These are phyloP conservation scores for Eutrema yunnanense DNA, from an alignment of 345 rosid species.

Conservation along the genomic window DNA sequence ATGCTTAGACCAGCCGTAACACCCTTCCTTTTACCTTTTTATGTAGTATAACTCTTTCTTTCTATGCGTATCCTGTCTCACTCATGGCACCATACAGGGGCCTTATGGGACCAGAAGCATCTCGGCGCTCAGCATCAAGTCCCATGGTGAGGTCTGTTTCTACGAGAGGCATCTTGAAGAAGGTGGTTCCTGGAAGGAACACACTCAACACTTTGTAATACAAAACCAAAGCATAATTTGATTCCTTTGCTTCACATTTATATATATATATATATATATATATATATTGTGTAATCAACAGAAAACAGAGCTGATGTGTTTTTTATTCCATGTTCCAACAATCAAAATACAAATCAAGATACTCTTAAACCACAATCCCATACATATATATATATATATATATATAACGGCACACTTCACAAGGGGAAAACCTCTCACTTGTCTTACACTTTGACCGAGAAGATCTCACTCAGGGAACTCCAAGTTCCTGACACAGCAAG, in stretches of 20 bases:
- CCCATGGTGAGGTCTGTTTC: conserved; percentile 43
- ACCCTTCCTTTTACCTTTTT: neutral
- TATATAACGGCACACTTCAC: neutral
- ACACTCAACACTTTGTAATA: conserved; percentile 18
- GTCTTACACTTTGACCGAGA: conserved; percentile 34
- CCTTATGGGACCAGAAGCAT: conserved; percentile 72
- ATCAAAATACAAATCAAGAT: conserved; percentile 6
- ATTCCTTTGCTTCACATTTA: neutral
- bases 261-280: neutral
- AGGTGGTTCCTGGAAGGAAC: conserved; percentile 48
- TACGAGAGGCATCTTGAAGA: conserved; percentile 51
- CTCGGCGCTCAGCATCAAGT: conserved; percentile 42
- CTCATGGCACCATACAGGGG: conserved; percentile 36
- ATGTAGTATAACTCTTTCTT: neutral
- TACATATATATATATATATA: neutral
- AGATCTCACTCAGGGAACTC: conserved; percentile 63
- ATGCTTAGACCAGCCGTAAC: conserved; percentile 31
- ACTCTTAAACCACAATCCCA: neutral
- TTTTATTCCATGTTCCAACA: conserved; percentile 15
- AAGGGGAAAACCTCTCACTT: neutral
- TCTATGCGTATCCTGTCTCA: neutral
- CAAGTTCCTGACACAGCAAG: conserved; percentile 73
- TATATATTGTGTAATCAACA: neutral
- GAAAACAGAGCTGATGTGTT: conserved; percentile 5
- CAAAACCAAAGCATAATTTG: conserved; percentile 1